Base-by-base conservation (phyloP, 2,329 filamentous ascomycete genomes). In the Graphilbum sp. region DNA sequence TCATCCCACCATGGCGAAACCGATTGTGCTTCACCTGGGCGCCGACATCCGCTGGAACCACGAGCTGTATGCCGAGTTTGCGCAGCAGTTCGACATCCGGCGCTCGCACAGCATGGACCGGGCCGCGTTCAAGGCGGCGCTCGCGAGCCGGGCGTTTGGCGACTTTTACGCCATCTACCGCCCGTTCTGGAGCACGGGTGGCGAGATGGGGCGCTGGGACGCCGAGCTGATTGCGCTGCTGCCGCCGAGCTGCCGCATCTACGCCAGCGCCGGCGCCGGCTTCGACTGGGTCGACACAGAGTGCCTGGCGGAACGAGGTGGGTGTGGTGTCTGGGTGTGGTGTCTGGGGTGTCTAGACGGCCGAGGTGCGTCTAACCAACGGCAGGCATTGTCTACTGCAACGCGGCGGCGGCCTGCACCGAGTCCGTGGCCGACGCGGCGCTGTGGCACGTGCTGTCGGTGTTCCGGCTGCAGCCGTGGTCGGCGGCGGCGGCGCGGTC, bases 241-340 rank as follows among this genome's bases (percentile, higher is more conserved):
- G 5, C 73, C 73, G 0, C 23, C 49, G 1, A 64, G 58, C 9
- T 66, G 72, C 43, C 63, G 62, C 41, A 67, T 78, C 25, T 76
- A 72, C 52, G 67, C 72, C 24, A 68, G 64, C 33, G 72, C 72
- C 5, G 73, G 73, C 6, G 72, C 72, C 12, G 60, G 73, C 21
- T 76, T 70, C 51, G 69, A 77, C 50, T 75, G 71, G 71, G 70
- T 69, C 4, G 68, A 77, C 45, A 32, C 30, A 7, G 30, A 16
- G 12, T 32, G 30, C 12, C n/a, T 32, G 16, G 30, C 30, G 27
- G 7, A 13, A 5, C 7, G 15, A n/a, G 27, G 27, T 30, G 15
- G 15, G 27, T 6, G 15, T n/a, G n/a, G n/a, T n/a, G n/a, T n/a
- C n/a, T n/a, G n/a, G n/a, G n/a, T n/a, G n/a, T n/a, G n/a, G 69